Conservation (phyloP, 2,329 filamentous ascomycete genomes). For the Apiospora rasikravindrae region DNA sequence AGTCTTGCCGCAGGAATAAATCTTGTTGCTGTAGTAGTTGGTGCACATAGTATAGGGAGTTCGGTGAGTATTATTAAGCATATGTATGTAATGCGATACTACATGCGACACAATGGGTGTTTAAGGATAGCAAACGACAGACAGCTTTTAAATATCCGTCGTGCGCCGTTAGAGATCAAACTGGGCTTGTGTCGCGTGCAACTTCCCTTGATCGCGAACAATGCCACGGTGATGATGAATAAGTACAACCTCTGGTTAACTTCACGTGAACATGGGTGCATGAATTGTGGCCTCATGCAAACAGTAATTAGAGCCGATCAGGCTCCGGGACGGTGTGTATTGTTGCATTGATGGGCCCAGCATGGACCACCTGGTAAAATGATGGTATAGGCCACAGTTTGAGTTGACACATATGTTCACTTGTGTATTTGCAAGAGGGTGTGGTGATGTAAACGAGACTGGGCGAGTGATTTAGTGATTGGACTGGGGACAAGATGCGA, state of each 20-base stretch:
- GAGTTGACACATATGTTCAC: constrained; percentile 3
- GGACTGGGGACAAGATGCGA: constrained; percentile 5
- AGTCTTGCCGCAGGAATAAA: neutral
- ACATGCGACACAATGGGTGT: neutral
- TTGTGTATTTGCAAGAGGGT: neutral
- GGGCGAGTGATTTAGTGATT: neutral
- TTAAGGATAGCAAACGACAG: neutral
- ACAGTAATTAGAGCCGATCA: neutral
- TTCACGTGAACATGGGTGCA: neutral
- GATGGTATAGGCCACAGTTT: neutral
- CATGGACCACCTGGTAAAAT: neutral
- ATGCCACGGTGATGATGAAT: neutral
- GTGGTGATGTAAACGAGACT: neutral
- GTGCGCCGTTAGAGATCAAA: neutral
- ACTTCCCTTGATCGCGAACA: neutral
- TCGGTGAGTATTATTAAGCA: neutral
- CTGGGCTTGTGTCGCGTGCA: neutral
- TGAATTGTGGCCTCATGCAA: neutral
- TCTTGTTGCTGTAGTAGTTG: neutral
- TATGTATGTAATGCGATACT: neutral
- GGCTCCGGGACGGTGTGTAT: neutral
- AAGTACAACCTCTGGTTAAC: neutral
- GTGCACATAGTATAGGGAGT: neutral
- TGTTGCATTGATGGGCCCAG: neutral
- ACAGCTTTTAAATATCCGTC: neutral